Conservation (phyloP, 208 protist species). For the Naegleria fowleri region DNA sequence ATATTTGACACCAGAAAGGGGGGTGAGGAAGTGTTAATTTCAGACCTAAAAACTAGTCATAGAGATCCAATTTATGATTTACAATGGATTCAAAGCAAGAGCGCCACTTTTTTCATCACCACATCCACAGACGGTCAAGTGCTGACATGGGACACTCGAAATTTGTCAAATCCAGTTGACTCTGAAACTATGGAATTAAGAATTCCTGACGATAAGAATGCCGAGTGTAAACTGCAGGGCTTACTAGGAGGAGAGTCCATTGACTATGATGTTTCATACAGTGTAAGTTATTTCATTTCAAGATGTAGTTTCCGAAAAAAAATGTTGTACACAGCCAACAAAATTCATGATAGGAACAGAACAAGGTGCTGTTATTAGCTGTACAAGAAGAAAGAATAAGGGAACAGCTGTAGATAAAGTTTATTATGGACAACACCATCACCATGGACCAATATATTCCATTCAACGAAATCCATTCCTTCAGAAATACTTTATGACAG, state of each 20-base stretch:
- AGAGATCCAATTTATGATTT: constrained; percentile 92
- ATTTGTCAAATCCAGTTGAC: constrained; percentile 74
- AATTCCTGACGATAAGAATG: constrained; percentile 60
- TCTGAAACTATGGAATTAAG: constrained; percentile 73
- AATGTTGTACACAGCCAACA: constrained; percentile 73
- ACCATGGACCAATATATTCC: constrained; percentile 89
- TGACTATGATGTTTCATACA: constrained; percentile 73
- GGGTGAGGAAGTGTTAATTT: constrained; percentile 45
- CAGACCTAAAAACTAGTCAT: constrained; percentile 88
- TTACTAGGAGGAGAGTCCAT: constrained; percentile 82
- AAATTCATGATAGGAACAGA: constrained; percentile 87
- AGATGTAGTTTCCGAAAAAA: not conserved
- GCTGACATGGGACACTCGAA: constrained; percentile 86
- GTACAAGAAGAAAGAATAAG: constrained; percentile 78
- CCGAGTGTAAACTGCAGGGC: constrained; percentile 71
- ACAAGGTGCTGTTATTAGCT: constrained; percentile 49
- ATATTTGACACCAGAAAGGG: constrained; percentile 55
- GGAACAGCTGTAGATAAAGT: constrained; percentile 80
- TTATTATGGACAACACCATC: constrained; percentile 83
- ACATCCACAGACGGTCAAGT: constrained; percentile 89
- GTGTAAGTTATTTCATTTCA: not conserved
- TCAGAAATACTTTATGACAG: constrained; percentile 90
- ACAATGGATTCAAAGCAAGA: constrained; percentile 91
- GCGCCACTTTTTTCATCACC: constrained; percentile 78
- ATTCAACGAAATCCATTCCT: constrained; percentile 86